phyloP scores from a whole-genome alignment of 2,329 filamentous ascomycete species.

The Claviceps digitariae region DNA sequence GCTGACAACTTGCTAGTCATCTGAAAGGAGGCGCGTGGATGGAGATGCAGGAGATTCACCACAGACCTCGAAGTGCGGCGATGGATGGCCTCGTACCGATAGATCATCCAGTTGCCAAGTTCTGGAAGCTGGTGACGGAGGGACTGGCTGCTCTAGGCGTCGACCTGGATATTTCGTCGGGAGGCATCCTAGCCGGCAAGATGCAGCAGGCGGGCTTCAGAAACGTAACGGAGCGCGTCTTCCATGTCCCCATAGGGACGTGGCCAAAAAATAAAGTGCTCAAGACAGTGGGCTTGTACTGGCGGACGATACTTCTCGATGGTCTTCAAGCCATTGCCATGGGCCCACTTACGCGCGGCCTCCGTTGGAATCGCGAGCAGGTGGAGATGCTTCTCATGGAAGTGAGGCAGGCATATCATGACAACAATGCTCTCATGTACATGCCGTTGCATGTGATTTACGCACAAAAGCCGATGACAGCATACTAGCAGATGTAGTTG shows the following conservation, averaged over 20 bases:
- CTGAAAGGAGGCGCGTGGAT: slow-evolving; percentile 41
- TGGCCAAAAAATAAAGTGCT: slow-evolving; percentile 39
- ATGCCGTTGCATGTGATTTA: slow-evolving; percentile 44
- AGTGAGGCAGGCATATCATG: slow-evolving; percentile 34
- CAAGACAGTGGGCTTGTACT: slow-evolving; percentile 38
- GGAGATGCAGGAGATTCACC: slow-evolving; percentile 41
- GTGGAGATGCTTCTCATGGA: slow-evolving; percentile 34
- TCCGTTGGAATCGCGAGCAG: slow-evolving; percentile 33
- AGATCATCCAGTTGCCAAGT: slow-evolving; percentile 29
- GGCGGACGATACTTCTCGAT: slow-evolving; percentile 35
- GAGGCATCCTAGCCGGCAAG: slow-evolving; percentile 26
- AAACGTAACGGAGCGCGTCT: slow-evolving; percentile 35
- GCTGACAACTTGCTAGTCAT: slow-evolving; percentile 21
- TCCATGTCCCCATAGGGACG: slow-evolving; percentile 39
- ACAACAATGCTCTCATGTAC: slow-evolving; percentile 31
- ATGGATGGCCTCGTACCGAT: slow-evolving; percentile 22
- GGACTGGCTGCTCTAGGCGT: slow-evolving; percentile 31
- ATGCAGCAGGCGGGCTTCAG: slow-evolving; percentile 38
- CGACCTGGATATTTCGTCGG: slow-evolving; percentile 30
- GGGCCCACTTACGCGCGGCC: slow-evolving; percentile 35
- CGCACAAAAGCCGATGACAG: slow-evolving; percentile 32
- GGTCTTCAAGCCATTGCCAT: slow-evolving; percentile 37
- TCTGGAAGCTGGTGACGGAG: slow-evolving; percentile 31
- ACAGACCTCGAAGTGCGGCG: slow-evolving; percentile 31
- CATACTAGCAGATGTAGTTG: neutral